Evolutionary conservation across 306 rosid species (phyloP), one percentile per base, ranked within the genome.

Genomic region (Pyrus pyrifolia): DNA sequence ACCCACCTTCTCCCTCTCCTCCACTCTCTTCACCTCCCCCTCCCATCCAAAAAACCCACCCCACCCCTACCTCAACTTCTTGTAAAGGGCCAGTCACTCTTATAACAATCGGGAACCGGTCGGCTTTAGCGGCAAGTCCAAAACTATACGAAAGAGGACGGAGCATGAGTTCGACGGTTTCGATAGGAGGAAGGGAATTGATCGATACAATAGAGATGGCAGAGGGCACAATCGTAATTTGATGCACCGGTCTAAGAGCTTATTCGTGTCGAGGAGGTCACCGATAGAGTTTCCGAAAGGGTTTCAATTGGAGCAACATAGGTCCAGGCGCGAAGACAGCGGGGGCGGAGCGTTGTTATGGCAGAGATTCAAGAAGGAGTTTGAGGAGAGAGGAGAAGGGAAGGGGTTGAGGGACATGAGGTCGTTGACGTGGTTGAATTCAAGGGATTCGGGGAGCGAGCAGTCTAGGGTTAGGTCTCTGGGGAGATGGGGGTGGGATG

Each of bases 231-330:
- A 94, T 59, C 83, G 96, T 76, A 74, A 55, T 75, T 69, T 67
- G 88, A 87, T 90, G 76, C 97, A 89, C 70, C 81, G 98, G 85
- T 92, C 98, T 58, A 95, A 94, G 84, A 91, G 96, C 86, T 91
- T 91, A 68, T 85, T 4, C 2, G 55, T 86, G 7, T 61, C 88
- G 1, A 85, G 96, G 82, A 87, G 95, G 84, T 25, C 52, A 52
- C 18, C 3, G 76, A 11, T 23, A 35, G 95, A 92, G 71, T 89
- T 87, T 74, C 96, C 98, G 5, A 94, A 94, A 79, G 96, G 98
- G 29, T 94, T 90, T 73, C 87, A 96, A 76, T 94, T 96, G 98
- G 6, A 94, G 93, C 85, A 96, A 71, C 97, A 92, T 55, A 85
- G 95, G 74, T 71, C 96, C 3, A 61, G 93, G 67, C 85, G 92